Base-by-base conservation (phyloP, 2,329 filamentous ascomycete genomes). In the Neofusicoccum kwambonambiense region DNA sequence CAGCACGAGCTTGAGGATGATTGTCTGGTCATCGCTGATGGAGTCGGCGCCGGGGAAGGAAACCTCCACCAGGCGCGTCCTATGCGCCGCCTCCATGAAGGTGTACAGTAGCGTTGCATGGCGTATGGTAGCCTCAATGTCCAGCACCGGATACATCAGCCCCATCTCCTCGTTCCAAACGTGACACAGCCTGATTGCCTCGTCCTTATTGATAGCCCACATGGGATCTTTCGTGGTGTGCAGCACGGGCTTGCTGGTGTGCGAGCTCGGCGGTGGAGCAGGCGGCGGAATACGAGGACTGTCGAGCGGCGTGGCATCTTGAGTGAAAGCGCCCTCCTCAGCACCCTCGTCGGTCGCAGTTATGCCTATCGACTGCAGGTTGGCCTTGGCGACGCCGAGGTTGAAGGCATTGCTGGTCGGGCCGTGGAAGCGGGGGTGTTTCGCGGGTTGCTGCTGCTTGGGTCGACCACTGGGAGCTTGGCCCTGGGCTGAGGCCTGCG, bases 161-260 rank as follows among this genome's bases (percentile, higher is more conserved):
- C 92, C 92, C 71, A 96, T 89, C 74, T 97, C 93, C 71, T 97
- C 93, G 69, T 96, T 91, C 73, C 95, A 94, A 0, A 96, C 81
- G 13, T 86, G 84, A 69, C 91, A 92, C 13, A 97, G 79, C 1
- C 92, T 87, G 19, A 94, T 76, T 71, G 95, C 91, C 73, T 97
- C 93, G 41, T 93, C 87, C 71, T 89, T 89, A 62, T 86, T 86
- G 56, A 96, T 86, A 7, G 88, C 83, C 87, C 92, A 93, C 34
- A 98, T 85, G 0, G 93, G 92, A 73, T 97, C 94, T 71, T 89
- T 83, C 67, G 80, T 79, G 2, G 73, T 78, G 72, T 83, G 82
- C 27, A 80, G 68, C 2, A 66, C 41, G 2, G 66, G 64, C 37
- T 70, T 72, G 17, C n/a, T 35, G 17, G 27, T 6, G 22, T 65